phyloP scores from a whole-genome alignment of 202 grass and related monocot species.

The Panicum hallii region DNA sequence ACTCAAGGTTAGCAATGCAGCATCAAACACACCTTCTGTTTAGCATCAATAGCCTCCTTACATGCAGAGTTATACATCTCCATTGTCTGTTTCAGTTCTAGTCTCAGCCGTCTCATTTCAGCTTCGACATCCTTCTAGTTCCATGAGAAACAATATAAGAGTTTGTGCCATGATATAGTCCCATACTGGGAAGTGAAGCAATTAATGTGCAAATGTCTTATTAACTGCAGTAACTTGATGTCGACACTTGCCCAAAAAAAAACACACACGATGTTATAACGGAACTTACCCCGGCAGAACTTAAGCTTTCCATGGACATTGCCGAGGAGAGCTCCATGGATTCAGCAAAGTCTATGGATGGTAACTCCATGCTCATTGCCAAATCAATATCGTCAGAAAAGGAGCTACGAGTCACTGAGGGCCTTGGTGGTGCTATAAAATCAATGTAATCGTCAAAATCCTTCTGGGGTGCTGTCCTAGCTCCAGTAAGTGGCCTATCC shows the following conservation, averaged over 20 bases:
- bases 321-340: conserved; percentile 65
- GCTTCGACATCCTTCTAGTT: conserved; percentile 62
- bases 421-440: conserved; percentile 56
- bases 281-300: conserved; percentile 50
- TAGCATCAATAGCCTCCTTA: conserved; percentile 80
- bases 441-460: conserved; percentile 67
- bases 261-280: conserved; percentile 13
- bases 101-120: conserved; percentile 86
- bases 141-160: conserved; percentile 41
- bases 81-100: conserved; percentile 90
- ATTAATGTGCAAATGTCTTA: neutral
- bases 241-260: neutral
- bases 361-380: conserved; percentile 58
- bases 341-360: conserved; percentile 66
- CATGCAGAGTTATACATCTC: conserved; percentile 89
- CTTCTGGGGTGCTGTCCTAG: conserved; percentile 56
- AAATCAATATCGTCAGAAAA: conserved; percentile 75
- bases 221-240: conserved; percentile 11
- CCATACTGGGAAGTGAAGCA: conserved; percentile 17
- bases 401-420: conserved; percentile 60
- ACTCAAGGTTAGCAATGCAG: conserved; percentile 11
- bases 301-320: conserved; percentile 53
- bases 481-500: conserved; percentile 61
- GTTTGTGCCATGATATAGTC: conserved; percentile 31
- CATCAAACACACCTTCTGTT: conserved; percentile 66